Percentiles rank a stretch among this genome's conserved stretches.
These are phyloP conservation scores for Populus tremula DNA, from an alignment of 345 rosid genomes.

Conservation along the genomic window DNA sequence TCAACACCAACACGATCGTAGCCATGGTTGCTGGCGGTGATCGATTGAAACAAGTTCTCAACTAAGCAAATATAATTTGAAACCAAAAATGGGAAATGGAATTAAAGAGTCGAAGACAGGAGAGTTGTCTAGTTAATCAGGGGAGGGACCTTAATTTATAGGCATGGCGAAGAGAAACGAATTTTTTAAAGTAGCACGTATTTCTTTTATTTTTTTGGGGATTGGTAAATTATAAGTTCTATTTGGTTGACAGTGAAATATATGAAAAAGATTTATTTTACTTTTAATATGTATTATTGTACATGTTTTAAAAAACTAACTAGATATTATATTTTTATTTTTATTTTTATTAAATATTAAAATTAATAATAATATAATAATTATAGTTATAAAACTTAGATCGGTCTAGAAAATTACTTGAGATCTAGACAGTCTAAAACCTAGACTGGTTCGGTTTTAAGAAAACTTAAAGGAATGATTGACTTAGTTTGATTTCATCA, in stretches of 20 bases:
- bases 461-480: accelerated
- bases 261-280: too few relatives aligned
- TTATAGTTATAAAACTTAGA: too few relatives aligned
- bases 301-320: accelerated
- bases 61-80: neutral
- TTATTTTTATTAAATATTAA: too few relatives aligned
- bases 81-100: neutral
- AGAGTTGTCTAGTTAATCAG: neutral
- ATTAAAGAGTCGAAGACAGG: neutral
- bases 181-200: too few relatives aligned
- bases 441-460: accelerated
- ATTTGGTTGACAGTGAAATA: too few relatives aligned
- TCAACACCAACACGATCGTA: conserved; percentile 25
- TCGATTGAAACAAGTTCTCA: neutral
- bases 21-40: conserved; percentile 11
- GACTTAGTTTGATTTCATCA: accelerated
- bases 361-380: too few relatives aligned
- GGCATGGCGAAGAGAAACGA: neutral
- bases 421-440: accelerated
- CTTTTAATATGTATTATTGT: too few relatives aligned
- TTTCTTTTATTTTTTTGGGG: too few relatives aligned
- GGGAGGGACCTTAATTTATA: neutral
- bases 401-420: accelerated
- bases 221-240: too few relatives aligned
- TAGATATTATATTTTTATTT: too few relatives aligned